Percentiles rank a stretch among this genome's conserved stretches.
These are phyloP conservation scores for Spathaspora sp. DNA, from an alignment of 805 yeast genomes.

Conservation along the genomic window DNA sequence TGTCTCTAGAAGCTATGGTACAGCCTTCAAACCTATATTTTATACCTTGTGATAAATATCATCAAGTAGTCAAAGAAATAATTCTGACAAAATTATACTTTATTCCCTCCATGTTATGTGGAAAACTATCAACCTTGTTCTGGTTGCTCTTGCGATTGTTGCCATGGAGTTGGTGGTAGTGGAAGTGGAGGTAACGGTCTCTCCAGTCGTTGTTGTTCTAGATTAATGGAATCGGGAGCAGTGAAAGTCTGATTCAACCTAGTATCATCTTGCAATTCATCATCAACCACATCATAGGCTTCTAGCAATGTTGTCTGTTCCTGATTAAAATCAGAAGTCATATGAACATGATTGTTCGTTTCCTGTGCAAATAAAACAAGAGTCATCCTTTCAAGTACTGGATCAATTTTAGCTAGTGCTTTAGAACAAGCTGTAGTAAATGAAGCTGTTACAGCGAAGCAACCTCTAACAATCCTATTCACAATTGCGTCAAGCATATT, in stretches of 20 bases:
- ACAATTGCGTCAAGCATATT: slow-evolving; percentile 56
- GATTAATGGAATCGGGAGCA: too few relatives aligned
- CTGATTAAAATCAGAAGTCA: slow-evolving; percentile 35
- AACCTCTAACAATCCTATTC: slow-evolving; percentile 54
- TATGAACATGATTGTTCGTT: slow-evolving; percentile 36
- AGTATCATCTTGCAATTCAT: slow-evolving; percentile 26
- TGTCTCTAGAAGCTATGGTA: too few relatives aligned
- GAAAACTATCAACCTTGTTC: too few relatives aligned
- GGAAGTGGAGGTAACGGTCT: too few relatives aligned
- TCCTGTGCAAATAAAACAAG: slow-evolving; percentile 32
- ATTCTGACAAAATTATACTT: too few relatives aligned
- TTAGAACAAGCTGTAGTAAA: slow-evolving; percentile 32
- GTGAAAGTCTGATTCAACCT: slow-evolving; percentile 5
- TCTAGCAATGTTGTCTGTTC: slow-evolving; percentile 39
- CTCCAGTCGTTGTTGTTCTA: too few relatives aligned
- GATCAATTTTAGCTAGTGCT: slow-evolving; percentile 31
- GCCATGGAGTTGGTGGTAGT: too few relatives aligned
- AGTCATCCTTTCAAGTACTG: slow-evolving; percentile 27
- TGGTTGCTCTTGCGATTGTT: too few relatives aligned
- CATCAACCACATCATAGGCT: slow-evolving; percentile 35
- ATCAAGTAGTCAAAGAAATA: too few relatives aligned
- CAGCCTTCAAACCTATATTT: too few relatives aligned
- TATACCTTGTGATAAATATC: too few relatives aligned
- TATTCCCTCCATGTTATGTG: too few relatives aligned
- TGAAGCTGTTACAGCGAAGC: slow-evolving; percentile 81